A percentile compares a stretch with the other conserved stretches of the same genome.
Evolutionary conservation across 768 basidiomycete genomes (phyloP).

Genomic region (Pulveroboletus sp.): DNA sequence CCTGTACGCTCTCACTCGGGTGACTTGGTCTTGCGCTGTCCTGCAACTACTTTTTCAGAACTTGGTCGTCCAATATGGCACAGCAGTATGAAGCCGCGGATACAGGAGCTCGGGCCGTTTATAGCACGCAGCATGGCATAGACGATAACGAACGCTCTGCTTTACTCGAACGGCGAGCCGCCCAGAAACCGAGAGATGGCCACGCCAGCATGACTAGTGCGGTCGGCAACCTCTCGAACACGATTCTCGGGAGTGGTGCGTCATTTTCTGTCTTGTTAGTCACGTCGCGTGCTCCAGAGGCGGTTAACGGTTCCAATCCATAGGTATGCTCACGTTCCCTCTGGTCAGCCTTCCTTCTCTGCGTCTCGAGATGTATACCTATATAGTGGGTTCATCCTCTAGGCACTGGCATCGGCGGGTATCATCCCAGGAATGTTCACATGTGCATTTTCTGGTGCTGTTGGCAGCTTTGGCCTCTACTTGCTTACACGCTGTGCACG

Average conservation of each 20-base stretch:
- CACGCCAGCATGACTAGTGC: conserved; percentile 65
- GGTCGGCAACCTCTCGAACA: conserved; percentile 80
- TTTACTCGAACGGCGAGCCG: conserved; percentile 44
- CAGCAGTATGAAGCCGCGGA: conserved; percentile 61
- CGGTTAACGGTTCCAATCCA: neutral
- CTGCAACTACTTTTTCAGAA: neutral
- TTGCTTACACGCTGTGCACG: conserved; percentile 81
- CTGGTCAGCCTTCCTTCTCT: conserved; percentile 42
- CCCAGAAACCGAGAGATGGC: conserved; percentile 44
- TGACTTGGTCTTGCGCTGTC: neutral
- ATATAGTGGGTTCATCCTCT: neutral
- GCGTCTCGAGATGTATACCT: neutral
- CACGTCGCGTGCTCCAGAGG: neutral
- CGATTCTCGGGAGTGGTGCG: conserved; percentile 86
- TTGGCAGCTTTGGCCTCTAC: conserved; percentile 84
- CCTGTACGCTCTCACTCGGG: neutral
- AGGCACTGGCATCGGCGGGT: conserved; percentile 90
- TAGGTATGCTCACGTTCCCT: conserved; percentile 88
- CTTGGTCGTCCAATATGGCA: conserved; percentile 54
- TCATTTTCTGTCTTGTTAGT: conserved; percentile 9
- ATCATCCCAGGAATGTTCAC: conserved; percentile 87
- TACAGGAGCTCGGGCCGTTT: conserved; percentile 28
- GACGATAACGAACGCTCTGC: conserved; percentile 51
- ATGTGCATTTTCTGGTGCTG: conserved; percentile 72
- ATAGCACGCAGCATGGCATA: conserved; percentile 1